Conservation (phyloP, 148 eudicot genomes). For the Vaccinium myrtillus region DNA sequence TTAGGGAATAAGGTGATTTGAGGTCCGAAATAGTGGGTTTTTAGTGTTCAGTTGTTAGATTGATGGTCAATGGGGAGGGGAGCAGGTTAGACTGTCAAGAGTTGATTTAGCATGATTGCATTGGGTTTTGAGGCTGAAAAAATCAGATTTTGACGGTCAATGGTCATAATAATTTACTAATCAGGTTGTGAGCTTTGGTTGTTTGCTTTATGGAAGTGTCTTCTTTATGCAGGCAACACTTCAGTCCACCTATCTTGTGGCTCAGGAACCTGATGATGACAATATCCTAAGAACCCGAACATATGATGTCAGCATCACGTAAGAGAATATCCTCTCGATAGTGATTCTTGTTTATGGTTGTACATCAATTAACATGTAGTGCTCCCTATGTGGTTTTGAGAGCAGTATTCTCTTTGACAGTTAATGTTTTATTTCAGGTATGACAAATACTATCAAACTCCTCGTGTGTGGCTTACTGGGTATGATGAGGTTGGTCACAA, state of each 20-base stretch:
- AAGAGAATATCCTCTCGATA: conserved; percentile 22
- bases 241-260: conserved; percentile 73
- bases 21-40: not conserved
- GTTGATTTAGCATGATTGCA: not conserved
- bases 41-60: not conserved
- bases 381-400: not conserved
- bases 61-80: not conserved
- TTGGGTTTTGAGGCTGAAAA: not conserved
- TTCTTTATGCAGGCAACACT: conserved; percentile 67
- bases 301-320: conserved; percentile 99
- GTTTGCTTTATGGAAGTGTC: not conserved
- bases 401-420: not conserved
- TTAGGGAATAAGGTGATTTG: not conserved
- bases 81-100: not conserved
- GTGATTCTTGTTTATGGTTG: not conserved
- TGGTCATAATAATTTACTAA: not conserved
- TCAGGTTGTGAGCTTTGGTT: not conserved
- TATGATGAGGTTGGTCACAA: conserved; percentile 86
- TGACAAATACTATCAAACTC: conserved; percentile 98
- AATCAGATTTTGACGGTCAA: not conserved
- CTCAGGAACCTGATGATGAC: conserved; percentile 97
- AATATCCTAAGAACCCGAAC: conserved; percentile 91
- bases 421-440: conserved; percentile 46
- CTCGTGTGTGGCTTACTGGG: conserved; percentile 99
- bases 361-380: not conserved